These are phyloP conservation scores for thale cress (Arabidopsis thaliana) DNA, from an alignment of 345 rosid genomes.

Conservation along the genomic window TAIR10.1 NC_003070.9:22195501-22196000, in stretches of 20 bases:
- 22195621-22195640: not conserved
- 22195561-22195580: not conserved
- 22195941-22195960: not conserved
- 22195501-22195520: not conserved
- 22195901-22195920: not conserved
- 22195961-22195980: not conserved
- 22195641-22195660: not conserved
- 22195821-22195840: not conserved
- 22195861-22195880: not conserved
- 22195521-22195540: not conserved
- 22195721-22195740: not conserved
- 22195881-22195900: not conserved
- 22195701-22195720: not conserved
- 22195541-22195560: not conserved
- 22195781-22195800: not conserved
- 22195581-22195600: not conserved
- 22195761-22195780: not conserved
- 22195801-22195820: not conserved
- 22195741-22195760: not conserved
- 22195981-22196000: not conserved
- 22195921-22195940: not conserved
- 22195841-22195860: not conserved
- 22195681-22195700: not conserved
- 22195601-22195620: not conserved
- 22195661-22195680: not conserved